phyloP scores from a whole-genome alignment of 2,329 filamentous ascomycete species.

The Diaporthe caulivora region DNA sequence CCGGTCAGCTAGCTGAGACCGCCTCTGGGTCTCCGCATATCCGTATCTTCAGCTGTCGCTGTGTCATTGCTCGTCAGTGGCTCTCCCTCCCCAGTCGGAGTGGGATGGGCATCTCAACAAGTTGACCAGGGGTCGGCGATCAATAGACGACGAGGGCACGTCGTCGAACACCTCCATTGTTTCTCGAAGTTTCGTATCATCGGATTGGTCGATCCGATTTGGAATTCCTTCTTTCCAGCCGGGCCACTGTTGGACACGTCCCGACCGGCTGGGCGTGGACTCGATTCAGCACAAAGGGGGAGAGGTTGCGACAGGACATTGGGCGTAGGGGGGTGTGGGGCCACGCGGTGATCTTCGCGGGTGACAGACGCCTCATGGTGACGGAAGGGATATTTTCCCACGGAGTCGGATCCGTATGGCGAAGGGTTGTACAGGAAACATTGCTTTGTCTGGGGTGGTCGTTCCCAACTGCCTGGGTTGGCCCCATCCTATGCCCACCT shows the following conservation, averaged over 20 bases:
- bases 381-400: constrained; percentile 21
- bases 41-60: constrained; percentile 31
- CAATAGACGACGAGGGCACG: constrained; percentile 30
- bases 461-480: constrained; percentile 16
- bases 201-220: constrained; percentile 38
- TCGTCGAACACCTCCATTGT: constrained; percentile 21
- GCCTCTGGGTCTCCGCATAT: constrained; percentile 32
- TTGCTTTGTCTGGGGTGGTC: not conserved
- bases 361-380: constrained; percentile 38
- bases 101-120: constrained; percentile 29
- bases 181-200: constrained; percentile 18
- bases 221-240: constrained; percentile 34
- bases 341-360: constrained; percentile 36
- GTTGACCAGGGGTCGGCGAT: constrained; percentile 6
- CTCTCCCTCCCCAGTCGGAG: constrained; percentile 1
- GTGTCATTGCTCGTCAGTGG: constrained; percentile 30
- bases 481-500: not conserved
- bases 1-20: constrained; percentile 28
- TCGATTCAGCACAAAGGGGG: constrained; percentile 15
- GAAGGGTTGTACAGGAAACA: constrained; percentile 33
- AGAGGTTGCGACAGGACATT: constrained; percentile 32
- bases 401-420: constrained; percentile 31
- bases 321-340: constrained; percentile 19
- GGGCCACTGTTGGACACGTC: constrained; percentile 34
- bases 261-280: constrained; percentile 34